These are phyloP conservation scores for Xylaria sp. DNA, from an alignment of 2,329 filamentous ascomycete genomes.

Conservation along the genomic window DNA sequence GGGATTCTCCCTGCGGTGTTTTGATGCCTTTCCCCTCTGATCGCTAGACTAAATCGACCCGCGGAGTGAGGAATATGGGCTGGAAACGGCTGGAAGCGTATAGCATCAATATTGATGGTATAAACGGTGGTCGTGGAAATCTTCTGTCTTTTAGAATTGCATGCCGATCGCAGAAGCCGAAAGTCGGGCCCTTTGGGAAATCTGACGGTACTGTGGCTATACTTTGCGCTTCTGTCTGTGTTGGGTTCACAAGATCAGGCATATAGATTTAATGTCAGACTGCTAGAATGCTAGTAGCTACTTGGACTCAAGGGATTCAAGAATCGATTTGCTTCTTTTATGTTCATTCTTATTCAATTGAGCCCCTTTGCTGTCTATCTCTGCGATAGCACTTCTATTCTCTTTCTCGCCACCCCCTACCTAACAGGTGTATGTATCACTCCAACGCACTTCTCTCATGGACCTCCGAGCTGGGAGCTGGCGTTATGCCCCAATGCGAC, in stretches of 20 bases:
- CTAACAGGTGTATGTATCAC: not conserved
- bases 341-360: not conserved
- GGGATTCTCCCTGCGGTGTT: not conserved
- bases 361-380: not conserved
- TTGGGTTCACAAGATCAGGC: not conserved
- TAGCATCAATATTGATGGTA: not conserved
- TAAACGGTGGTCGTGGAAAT: not conserved
- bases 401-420: not conserved
- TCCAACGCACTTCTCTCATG: not conserved
- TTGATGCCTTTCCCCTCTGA: not conserved
- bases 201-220: not conserved
- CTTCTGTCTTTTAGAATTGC: not conserved
- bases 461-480: not conserved
- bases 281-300: not conserved
- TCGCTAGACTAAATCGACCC: not conserved
- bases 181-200: not conserved
- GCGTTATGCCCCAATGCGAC: not conserved
- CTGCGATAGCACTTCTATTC: not conserved
- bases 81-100: not conserved
- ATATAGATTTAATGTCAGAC: slow-evolving; percentile 3
- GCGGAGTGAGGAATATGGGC: not conserved
- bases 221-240: not conserved
- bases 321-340: not conserved
- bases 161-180: not conserved
- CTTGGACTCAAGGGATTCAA: not conserved